These are phyloP conservation scores for Penicillium polonicum DNA, from an alignment of 2,329 filamentous ascomycete genomes.

Conservation along the genomic window DNA sequence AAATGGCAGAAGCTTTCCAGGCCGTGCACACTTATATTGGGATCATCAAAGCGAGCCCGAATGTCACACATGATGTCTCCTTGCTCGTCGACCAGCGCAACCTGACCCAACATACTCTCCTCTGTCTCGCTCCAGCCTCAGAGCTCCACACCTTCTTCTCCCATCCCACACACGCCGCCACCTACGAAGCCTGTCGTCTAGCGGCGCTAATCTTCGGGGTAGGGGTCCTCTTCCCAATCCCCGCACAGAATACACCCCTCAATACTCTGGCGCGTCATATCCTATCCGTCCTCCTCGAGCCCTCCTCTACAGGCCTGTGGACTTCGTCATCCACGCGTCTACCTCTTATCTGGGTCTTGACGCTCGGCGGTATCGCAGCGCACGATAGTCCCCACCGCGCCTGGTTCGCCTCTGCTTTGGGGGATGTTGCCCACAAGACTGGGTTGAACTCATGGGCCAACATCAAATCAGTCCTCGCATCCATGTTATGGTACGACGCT, in stretches of 20 bases:
- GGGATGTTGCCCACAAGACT: constrained; percentile 19
- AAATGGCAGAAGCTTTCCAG: constrained; percentile 34
- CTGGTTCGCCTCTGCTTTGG: constrained; percentile 35
- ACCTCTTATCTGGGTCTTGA: constrained; percentile 38
- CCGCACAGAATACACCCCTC: constrained; percentile 39
- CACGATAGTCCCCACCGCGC: constrained; percentile 29
- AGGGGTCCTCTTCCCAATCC: constrained; percentile 42
- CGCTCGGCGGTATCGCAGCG: constrained; percentile 41
- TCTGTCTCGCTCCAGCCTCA: constrained; percentile 32
- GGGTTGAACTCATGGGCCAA: constrained; percentile 29
- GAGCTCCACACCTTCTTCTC: constrained; percentile 20
- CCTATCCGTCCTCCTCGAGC: constrained; percentile 25
- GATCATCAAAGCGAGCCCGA: constrained; percentile 27
- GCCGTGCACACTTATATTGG: constrained; percentile 34
- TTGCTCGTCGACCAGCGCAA: constrained; percentile 41
- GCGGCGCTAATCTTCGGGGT: constrained; percentile 39
- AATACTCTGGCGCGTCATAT: constrained; percentile 29
- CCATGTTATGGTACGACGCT: constrained; percentile 38
- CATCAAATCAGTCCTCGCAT: constrained; percentile 24
- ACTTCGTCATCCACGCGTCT: constrained; percentile 22
- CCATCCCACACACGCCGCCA: constrained; percentile 22
- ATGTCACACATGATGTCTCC: constrained; percentile 20
- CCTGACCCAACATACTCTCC: constrained; percentile 37
- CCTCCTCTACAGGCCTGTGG: constrained; percentile 28
- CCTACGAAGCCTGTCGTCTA: constrained; percentile 39